A percentile compares a stretch with the other conserved stretches of the same genome.
phyloP scores from a whole-genome alignment of 139 green algal genomes.

The Chlorella sp. region DNA sequence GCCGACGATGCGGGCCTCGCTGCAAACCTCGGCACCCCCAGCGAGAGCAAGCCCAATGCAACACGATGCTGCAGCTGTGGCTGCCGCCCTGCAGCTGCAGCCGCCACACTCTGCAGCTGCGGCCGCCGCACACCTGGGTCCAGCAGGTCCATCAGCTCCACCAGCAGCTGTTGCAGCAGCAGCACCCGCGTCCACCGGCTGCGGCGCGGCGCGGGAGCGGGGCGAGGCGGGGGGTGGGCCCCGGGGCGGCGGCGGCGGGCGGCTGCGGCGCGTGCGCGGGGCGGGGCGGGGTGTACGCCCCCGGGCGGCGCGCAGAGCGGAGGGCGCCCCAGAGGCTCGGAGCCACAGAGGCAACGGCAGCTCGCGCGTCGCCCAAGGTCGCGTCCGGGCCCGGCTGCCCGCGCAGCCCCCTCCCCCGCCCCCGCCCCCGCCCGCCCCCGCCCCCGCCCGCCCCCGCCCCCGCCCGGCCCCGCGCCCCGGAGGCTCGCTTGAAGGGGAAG shows the following conservation, averaged over 20 bases:
- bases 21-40: too few relatives aligned
- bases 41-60: too few relatives aligned
- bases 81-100: too few relatives aligned
- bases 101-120: too few relatives aligned
- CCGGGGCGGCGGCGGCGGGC: background rate
- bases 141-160: constrained; percentile 73
- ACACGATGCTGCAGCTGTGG: background rate
- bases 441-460: too few relatives aligned
- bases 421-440: too few relatives aligned
- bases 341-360: too few relatives aligned
- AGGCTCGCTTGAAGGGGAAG: constrained; percentile 5
- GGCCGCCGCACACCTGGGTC: constrained; percentile 45
- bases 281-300: background rate
- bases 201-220: too few relatives aligned
- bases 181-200: constrained; percentile 63
- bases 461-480: constrained; percentile 20
- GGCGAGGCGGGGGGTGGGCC: too few relatives aligned
- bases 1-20: background rate
- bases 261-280: background rate
- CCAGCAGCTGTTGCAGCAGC: constrained; percentile 71
- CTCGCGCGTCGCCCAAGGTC: too few relatives aligned
- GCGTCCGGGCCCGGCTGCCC: too few relatives aligned
- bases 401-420: too few relatives aligned
- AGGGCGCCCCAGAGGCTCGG: background rate
- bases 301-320: background rate